These are phyloP conservation scores for Dillenia turbinata DNA, from an alignment of 164 flowering plant genomes.

Conservation along the genomic window DNA sequence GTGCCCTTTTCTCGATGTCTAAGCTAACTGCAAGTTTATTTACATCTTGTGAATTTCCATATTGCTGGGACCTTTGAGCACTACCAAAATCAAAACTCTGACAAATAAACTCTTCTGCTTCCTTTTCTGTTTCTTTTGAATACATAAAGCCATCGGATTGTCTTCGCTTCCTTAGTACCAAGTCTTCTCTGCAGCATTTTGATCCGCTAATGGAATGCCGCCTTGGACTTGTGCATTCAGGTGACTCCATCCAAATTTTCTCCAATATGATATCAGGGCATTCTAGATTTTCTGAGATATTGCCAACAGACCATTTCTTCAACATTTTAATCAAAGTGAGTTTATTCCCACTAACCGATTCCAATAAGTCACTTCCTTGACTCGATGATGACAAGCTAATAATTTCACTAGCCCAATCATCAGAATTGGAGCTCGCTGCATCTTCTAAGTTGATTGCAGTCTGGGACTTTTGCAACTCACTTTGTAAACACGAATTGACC, in stretches of 20 bases:
- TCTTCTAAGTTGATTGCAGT: slow-evolving; percentile 28
- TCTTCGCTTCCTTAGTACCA: slow-evolving; percentile 43
- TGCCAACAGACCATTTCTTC: slow-evolving; percentile 50
- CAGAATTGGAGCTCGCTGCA: slow-evolving; percentile 29
- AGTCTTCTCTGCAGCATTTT: slow-evolving; percentile 44
- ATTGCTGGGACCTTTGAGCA: slow-evolving; percentile 29
- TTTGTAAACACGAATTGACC: slow-evolving; percentile 75
- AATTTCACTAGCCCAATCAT: slow-evolving; percentile 20
- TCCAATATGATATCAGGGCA: slow-evolving; percentile 17
- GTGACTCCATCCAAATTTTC: slow-evolving; percentile 34
- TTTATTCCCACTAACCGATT: slow-evolving; percentile 32
- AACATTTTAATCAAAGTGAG: slow-evolving; percentile 40
- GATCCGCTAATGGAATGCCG: slow-evolving; percentile 86
- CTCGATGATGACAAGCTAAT: slow-evolving; percentile 11
- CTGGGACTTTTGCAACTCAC: slow-evolving; percentile 49
- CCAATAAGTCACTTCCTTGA: slow-evolving; percentile 26
- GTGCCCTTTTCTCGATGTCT: slow-evolving; percentile 67
- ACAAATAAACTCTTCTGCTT: slow-evolving; percentile 20
- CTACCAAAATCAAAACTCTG: slow-evolving; percentile 32
- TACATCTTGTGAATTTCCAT: slow-evolving; percentile 28
- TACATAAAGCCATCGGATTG: slow-evolving; percentile 72
- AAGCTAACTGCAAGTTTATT: slow-evolving; percentile 27
- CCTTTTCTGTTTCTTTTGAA: slow-evolving; percentile 45
- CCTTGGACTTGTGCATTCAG: slow-evolving; percentile 47
- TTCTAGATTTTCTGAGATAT: slow-evolving; percentile 34